phyloP scores from a whole-genome alignment of 768 basidiomycete species.

The Tulasnella sp. region DNA sequence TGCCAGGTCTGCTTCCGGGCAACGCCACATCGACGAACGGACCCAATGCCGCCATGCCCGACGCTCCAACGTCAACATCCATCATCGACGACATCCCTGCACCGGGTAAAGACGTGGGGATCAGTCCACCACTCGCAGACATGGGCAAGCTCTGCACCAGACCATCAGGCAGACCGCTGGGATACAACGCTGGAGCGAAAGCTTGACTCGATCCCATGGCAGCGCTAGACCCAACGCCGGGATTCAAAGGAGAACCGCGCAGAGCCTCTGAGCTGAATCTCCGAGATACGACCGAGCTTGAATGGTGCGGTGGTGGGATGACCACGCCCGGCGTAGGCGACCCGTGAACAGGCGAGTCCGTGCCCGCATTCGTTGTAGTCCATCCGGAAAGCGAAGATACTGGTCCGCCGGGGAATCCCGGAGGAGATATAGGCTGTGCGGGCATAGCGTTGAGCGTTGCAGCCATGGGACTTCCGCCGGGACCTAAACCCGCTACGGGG shows the following conservation, averaged over 20 bases:
- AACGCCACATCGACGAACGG: neutral
- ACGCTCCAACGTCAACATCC: slow-evolving; percentile 11
- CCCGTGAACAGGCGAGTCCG: neutral
- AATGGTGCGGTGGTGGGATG: slow-evolving; percentile 21
- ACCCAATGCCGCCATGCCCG: neutral
- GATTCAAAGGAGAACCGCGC: neutral
- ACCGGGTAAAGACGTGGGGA: neutral
- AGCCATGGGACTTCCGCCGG: neutral
- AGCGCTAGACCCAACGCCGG: neutral
- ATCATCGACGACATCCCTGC: neutral
- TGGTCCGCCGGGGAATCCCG: neutral
- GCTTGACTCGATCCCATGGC: neutral
- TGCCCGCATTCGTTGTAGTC: neutral
- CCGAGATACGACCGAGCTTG: neutral
- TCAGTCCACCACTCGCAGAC: neutral
- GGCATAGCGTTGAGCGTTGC: neutral
- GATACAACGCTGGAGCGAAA: neutral
- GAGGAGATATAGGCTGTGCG: neutral
- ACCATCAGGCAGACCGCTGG: neutral
- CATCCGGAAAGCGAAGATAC: neutral
- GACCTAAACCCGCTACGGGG: neutral
- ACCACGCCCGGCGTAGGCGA: slow-evolving; percentile 11
- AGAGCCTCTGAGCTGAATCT: slow-evolving; percentile 1
- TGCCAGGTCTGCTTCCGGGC: slow-evolving; percentile 2
- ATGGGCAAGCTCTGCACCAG: neutral